Conservation (phyloP, 352 stramenopile species). For the Aphanomyces invadans region DNA sequence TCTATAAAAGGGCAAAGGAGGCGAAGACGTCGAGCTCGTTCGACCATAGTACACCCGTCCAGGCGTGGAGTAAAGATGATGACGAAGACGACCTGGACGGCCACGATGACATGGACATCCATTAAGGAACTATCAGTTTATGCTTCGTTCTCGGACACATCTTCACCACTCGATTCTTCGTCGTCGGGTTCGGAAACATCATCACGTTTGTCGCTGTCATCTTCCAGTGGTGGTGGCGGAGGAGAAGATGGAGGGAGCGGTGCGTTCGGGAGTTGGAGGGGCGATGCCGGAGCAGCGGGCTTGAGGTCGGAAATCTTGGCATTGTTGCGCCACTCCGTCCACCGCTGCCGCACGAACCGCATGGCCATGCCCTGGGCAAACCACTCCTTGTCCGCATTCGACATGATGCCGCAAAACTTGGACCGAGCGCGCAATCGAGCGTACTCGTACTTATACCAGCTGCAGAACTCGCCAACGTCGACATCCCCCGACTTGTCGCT, state of each 20-base stretch:
- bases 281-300: background rate
- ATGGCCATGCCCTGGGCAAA: constrained; percentile 34
- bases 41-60: constrained; percentile 1
- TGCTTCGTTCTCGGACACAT: background rate
- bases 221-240: background rate
- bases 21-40: background rate
- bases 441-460: constrained; percentile 61
- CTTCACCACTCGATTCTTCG: background rate
- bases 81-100: constrained; percentile 11
- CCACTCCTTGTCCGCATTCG: constrained; percentile 50
- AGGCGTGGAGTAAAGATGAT: constrained; percentile 16
- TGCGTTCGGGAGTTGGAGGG: background rate
- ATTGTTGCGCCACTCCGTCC: background rate
- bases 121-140: background rate
- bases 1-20: background rate
- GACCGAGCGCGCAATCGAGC: constrained; percentile 40
- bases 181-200: background rate
- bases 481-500: constrained; percentile 55
- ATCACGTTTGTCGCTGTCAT: background rate
- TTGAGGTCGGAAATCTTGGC: background rate
- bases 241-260: background rate
- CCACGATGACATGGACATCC: background rate
- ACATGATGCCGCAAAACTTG: constrained; percentile 48
- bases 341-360: constrained; percentile 17
- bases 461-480: constrained; percentile 55